phyloP scores from a whole-genome alignment of 106 monocot genomes.

The Dendrobium nobile region DNA sequence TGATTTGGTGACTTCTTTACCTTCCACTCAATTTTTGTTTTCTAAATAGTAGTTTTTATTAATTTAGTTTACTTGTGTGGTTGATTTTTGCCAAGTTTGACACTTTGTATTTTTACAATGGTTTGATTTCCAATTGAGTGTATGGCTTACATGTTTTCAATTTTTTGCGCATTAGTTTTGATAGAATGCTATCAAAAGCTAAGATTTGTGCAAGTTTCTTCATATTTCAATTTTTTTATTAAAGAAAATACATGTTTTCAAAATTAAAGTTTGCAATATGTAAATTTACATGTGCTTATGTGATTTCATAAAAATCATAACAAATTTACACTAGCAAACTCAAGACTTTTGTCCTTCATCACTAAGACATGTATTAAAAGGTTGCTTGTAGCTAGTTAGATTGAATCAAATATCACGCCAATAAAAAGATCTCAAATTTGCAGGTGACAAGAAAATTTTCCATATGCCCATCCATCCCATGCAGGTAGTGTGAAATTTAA shows the following conservation, averaged over 20 bases:
- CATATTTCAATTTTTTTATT: neutral
- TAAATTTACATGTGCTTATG: neutral
- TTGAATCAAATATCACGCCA: neutral
- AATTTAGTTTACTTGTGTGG: too few relatives aligned
- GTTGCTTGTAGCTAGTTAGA: neutral
- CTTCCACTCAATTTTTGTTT: too few relatives aligned
- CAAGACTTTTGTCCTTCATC: too few relatives aligned
- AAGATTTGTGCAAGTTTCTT: neutral
- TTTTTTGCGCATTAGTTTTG: too few relatives aligned
- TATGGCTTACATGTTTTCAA: too few relatives aligned
- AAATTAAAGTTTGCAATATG: neutral
- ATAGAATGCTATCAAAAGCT: neutral
- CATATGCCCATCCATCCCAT: neutral
- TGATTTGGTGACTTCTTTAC: too few relatives aligned
- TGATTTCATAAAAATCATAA: neutral
- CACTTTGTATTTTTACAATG: too few relatives aligned
- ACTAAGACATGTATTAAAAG: too few relatives aligned
- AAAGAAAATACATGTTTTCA: neutral
- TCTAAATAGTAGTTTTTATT: too few relatives aligned
- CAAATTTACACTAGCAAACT: neutral
- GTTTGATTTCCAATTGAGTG: too few relatives aligned
- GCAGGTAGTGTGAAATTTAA: neutral
- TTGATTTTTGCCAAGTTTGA: too few relatives aligned
- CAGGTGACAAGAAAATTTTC: neutral
- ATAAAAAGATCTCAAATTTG: neutral